These are phyloP conservation scores for Cladophialophora carrionii DNA, from an alignment of 2,329 filamentous ascomycete genomes.

Conservation along the genomic window DNA sequence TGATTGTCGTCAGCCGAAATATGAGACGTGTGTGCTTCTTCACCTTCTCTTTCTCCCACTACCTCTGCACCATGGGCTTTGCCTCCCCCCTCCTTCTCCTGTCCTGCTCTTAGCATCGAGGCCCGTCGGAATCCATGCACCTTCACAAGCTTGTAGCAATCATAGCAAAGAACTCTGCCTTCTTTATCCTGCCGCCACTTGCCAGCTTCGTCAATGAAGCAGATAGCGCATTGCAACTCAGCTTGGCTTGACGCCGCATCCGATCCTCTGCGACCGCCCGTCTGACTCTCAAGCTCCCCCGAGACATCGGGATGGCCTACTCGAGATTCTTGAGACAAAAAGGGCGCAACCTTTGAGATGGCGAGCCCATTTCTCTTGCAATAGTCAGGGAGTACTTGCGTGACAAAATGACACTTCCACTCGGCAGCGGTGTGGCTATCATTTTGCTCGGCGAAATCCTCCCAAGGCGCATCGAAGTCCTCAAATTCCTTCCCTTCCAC, in stretches of 20 bases:
- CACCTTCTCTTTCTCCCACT: background rate
- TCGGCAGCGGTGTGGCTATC: slow-evolving; percentile 28
- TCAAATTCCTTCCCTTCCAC: slow-evolving; percentile 35
- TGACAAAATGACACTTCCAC: slow-evolving; percentile 34
- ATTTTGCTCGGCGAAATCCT: slow-evolving; percentile 36
- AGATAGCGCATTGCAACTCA: slow-evolving; percentile 24
- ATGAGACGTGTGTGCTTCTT: background rate
- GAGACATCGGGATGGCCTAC: background rate
- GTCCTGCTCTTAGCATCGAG: slow-evolving; percentile 7
- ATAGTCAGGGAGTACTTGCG: slow-evolving; percentile 36
- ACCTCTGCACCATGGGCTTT: background rate
- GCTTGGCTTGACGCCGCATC: slow-evolving; percentile 8
- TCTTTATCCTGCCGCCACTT: slow-evolving; percentile 22
- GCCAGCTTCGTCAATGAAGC: slow-evolving; percentile 20
- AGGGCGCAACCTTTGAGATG: slow-evolving; percentile 28
- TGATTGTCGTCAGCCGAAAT: background rate
- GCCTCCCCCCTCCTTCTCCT: background rate
- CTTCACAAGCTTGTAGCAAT: slow-evolving; percentile 25
- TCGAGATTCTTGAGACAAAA: slow-evolving; percentile 7
- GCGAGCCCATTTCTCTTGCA: slow-evolving; percentile 25
- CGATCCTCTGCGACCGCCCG: background rate
- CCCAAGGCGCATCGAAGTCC: slow-evolving; percentile 37
- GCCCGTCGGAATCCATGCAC: slow-evolving; percentile 20
- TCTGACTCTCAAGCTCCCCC: background rate
- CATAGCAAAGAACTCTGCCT: slow-evolving; percentile 20